Evolutionary conservation across 345 rosid species (phyloP), one percentile per base, ranked within the genome.

Genomic region (Noccaea caerulescens): DNA sequence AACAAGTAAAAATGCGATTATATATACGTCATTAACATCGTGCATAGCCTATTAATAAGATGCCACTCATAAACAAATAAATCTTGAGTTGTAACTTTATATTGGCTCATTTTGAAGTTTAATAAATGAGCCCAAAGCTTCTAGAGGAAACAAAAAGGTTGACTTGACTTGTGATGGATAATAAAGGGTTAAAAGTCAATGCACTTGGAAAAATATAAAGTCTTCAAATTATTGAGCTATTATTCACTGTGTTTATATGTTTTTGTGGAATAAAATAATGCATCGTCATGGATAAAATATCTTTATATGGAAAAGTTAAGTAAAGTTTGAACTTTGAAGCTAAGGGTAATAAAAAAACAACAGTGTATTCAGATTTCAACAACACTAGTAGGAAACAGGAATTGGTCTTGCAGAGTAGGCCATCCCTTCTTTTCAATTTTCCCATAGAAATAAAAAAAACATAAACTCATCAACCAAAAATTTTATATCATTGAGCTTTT

Each of bases 151-250:
- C 25, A 45, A 25, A 5, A 45, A 52, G 64, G 64, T 63, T 72
- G 85, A 84, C 83, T 77, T 75, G 81, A 66, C 81, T 36, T 20
- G n/a, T 33, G 60, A 74, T 66, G 64, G 66, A 42, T 53, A 14
- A 16, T 64, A 12, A 50, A 50, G 33, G 43, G 25, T 56, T 45
- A 42, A 65, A 73, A 78, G 82, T 82, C 85, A 80, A 82, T 71
- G 75, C 80, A 66, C 76, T 76, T 58, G 71, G 65, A 65, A 49
- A 38, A 63, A 3, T 7, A 39, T 44, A 69, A 69, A 76, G 71
- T 76, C 75, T 63, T 76, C 75, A 51, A 57, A 76, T 44, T 44
- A 59, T 74, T 79, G 82, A 72, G 55, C 58, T 50, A 33, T 52
- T 27, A 63, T 61, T 68, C 78, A 68, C 76, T 6, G 67, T 61